Conservation (phyloP, 2,329 filamentous ascomycete genomes). For the Aspergillus tamarii region DNA sequence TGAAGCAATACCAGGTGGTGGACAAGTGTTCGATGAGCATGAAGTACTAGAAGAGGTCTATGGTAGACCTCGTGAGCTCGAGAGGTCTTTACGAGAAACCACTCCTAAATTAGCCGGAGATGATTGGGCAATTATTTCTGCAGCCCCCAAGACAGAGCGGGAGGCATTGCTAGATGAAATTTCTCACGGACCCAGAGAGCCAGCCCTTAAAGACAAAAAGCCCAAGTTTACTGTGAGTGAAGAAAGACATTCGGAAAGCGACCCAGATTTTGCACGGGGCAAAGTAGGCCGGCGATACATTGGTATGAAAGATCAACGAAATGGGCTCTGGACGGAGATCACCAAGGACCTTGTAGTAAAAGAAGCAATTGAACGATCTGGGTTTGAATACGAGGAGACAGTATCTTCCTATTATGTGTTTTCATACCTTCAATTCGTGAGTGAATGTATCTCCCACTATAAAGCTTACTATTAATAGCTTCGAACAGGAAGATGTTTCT, state of each 20-base stretch:
- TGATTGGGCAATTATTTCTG: constrained; percentile 81
- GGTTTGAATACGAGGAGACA: constrained; percentile 90
- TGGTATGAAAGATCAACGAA: constrained; percentile 42
- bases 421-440: constrained; percentile 84
- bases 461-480: constrained; percentile 2
- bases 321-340: constrained; percentile 93
- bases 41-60: constrained; percentile 60
- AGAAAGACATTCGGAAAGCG: constrained; percentile 58
- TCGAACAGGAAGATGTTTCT: constrained; percentile 78
- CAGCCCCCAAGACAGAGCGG: constrained; percentile 75
- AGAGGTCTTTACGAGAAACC: constrained; percentile 66
- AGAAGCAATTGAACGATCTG: constrained; percentile 81
- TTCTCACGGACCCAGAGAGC: constrained; percentile 78
- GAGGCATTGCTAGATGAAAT: constrained; percentile 75
- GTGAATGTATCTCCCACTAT: constrained; percentile 41
- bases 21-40: constrained; percentile 41
- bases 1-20: constrained; percentile 19
- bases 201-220: constrained; percentile 74
- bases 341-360: constrained; percentile 87
- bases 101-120: constrained; percentile 57
- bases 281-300: constrained; percentile 50
- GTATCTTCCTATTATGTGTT: constrained; percentile 90
- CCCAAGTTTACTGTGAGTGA: constrained; percentile 74
- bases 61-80: constrained; percentile 68
- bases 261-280: constrained; percentile 51